Conservation (phyloP, 192 early-diverging fungal species). For the Rhizophagus prolifer region DNA sequence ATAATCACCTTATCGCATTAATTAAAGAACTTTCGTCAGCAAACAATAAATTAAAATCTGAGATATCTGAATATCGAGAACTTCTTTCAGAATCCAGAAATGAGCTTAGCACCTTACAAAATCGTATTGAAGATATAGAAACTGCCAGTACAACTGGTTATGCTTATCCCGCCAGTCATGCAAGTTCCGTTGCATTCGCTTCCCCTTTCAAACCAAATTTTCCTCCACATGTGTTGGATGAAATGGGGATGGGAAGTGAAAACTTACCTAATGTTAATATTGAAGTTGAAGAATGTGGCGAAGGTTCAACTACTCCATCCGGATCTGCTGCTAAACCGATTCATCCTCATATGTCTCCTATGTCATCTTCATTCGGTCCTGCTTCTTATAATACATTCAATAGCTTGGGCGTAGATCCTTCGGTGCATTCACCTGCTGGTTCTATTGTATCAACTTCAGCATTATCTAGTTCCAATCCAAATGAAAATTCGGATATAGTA, state of each 20-base stretch:
- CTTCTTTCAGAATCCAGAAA: constrained; percentile 47
- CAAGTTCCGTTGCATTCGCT: background rate
- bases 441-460: constrained; percentile 13
- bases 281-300: constrained; percentile 9
- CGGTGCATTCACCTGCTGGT: constrained; percentile 21
- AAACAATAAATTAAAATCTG: constrained; percentile 49
- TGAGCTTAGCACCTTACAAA: constrained; percentile 43
- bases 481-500: constrained; percentile 22
- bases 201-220: background rate
- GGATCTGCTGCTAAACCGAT: constrained; percentile 5
- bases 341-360: constrained; percentile 15
- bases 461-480: constrained; percentile 29
- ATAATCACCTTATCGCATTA: constrained; percentile 48
- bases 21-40: constrained; percentile 59
- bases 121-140: constrained; percentile 49
- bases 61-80: constrained; percentile 49
- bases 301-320: background rate
- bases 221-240: constrained; percentile 20
- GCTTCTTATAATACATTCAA: constrained; percentile 26
- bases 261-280: background rate
- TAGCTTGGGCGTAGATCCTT: constrained; percentile 27
- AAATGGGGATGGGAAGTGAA: background rate
- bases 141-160: constrained; percentile 24
- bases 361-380: constrained; percentile 25
- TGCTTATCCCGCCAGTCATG: constrained; percentile 4